Evolutionary conservation across 2,329 filamentous ascomycete species (phyloP), one percentile per base, ranked within the genome.

Genomic region (Ophiocordyceps australis): DNA sequence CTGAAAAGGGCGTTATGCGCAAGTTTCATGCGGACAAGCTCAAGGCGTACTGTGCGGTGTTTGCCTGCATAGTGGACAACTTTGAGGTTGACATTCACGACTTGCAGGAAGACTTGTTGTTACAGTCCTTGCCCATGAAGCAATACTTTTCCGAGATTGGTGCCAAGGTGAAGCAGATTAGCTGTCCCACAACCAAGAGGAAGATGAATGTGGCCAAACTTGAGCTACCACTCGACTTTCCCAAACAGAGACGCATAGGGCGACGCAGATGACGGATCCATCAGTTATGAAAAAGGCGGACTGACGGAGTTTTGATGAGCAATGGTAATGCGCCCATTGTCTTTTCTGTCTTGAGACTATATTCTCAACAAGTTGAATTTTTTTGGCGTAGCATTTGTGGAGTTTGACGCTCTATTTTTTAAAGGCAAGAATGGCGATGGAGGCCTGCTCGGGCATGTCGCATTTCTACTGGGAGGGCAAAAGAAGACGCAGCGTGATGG

Each of bases 211-310:
- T 85, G 25, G 83, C 78, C 9, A 71, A 71, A 37, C 54, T 95
- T 39, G 68, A 64, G 38, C 49, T 94, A 33, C 89, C 89, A 4
- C 55, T 94, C 24, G 64, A 74, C 31, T 94, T 94, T 46, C 89
- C 86, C 2, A 83, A 76, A 54, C 49, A 52, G 38, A 43, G 46
- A 26, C 40, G 45, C 14, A 45, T 50, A n/a, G n/a, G n/a, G n/a
- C n/a, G n/a, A n/a, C n/a, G n/a, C n/a, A n/a, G n/a, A n/a, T n/a
- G n/a, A n/a, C n/a, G n/a, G n/a, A n/a, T n/a, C n/a, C n/a, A n/a
- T n/a, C n/a, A n/a, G n/a, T n/a, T n/a, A n/a, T n/a, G n/a, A n/a
- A n/a, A n/a, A n/a, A n/a, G n/a, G n/a, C n/a, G n/a, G n/a, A n/a
- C n/a, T n/a, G n/a, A n/a, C n/a, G n/a, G n/a, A n/a, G n/a, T n/a